phyloP scores from a whole-genome alignment of 192 early-diverging fungal genomes.

The Phycomyces blakesleeanus region DNA sequence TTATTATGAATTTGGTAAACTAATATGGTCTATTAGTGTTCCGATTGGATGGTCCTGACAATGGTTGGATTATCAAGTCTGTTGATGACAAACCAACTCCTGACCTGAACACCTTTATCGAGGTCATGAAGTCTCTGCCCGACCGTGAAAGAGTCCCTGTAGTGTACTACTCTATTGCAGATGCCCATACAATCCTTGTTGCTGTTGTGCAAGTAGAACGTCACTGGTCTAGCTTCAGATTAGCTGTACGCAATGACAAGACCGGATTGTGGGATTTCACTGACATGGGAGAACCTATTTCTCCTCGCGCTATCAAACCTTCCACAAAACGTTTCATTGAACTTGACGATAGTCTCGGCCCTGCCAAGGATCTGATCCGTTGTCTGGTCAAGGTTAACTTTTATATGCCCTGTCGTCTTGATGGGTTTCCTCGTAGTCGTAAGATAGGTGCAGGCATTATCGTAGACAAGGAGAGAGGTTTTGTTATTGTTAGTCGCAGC shows the following conservation, averaged over 20 bases:
- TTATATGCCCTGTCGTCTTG: slow-evolving; percentile 70
- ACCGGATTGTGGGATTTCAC: slow-evolving; percentile 76
- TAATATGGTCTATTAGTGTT: slow-evolving; percentile 44
- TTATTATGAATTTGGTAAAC: too few relatives aligned
- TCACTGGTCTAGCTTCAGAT: slow-evolving; percentile 70
- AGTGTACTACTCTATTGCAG: slow-evolving; percentile 72
- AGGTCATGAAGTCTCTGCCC: slow-evolving; percentile 65
- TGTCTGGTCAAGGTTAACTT: slow-evolving; percentile 67
- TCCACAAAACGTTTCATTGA: slow-evolving; percentile 62
- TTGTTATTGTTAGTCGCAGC: slow-evolving; percentile 78
- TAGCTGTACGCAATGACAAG: slow-evolving; percentile 67
- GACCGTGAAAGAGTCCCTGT: slow-evolving; percentile 77
- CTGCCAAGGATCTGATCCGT: slow-evolving; percentile 61
- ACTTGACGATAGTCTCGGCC: slow-evolving; percentile 61
- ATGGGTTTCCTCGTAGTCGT: slow-evolving; percentile 67
- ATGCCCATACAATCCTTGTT: slow-evolving; percentile 70
- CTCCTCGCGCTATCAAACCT: slow-evolving; percentile 55
- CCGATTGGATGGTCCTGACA: slow-evolving; percentile 62
- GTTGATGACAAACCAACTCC: slow-evolving; percentile 72
- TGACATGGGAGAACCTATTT: slow-evolving; percentile 56
- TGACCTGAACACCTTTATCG: slow-evolving; percentile 73
- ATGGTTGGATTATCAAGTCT: slow-evolving; percentile 73
- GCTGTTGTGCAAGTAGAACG: slow-evolving; percentile 64
- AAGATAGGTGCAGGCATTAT: slow-evolving; percentile 74
- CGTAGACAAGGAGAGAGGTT: slow-evolving; percentile 71